Evolutionary conservation across 768 basidiomycete genomes (phyloP).

Genomic region (Polyporus arcularius): DNA sequence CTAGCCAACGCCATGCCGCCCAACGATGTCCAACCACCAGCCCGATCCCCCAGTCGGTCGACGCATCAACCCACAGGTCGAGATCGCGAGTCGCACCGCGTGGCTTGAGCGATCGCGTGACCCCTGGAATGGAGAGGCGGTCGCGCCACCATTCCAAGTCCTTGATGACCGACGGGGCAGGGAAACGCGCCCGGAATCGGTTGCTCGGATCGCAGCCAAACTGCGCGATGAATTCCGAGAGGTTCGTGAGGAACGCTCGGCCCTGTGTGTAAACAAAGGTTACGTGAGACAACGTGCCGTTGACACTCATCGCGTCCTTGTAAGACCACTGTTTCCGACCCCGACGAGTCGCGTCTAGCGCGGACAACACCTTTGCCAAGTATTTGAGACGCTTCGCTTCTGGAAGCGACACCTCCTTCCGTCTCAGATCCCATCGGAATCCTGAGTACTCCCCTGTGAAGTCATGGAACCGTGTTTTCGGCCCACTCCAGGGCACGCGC

Average conservation of each 20-base stretch:
- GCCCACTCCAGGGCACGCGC: slow-evolving; percentile 26
- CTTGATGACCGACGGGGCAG: slow-evolving; percentile 25
- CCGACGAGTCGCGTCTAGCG: slow-evolving; percentile 10
- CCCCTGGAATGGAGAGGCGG: background rate
- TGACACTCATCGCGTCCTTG: slow-evolving; percentile 24
- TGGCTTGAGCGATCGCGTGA: background rate
- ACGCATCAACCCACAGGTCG: background rate
- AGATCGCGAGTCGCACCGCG: background rate
- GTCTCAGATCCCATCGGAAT: slow-evolving; percentile 32
- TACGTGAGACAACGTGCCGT: slow-evolving; percentile 37
- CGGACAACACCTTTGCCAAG: slow-evolving; percentile 8
- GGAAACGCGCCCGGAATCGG: slow-evolving; percentile 13
- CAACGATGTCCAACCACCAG: background rate
- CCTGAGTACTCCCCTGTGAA: slow-evolving; percentile 27
- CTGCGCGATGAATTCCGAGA: slow-evolving; percentile 27
- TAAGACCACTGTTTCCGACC: slow-evolving; percentile 5
- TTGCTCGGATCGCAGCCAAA: slow-evolving; percentile 6
- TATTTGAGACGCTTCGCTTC: slow-evolving; percentile 31
- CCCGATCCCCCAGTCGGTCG: background rate
- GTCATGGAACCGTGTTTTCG: slow-evolving; percentile 24
- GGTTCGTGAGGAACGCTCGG: slow-evolving; percentile 26
- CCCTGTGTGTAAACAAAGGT: slow-evolving; percentile 33
- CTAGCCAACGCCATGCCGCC: background rate
- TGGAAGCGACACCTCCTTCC: slow-evolving; percentile 31
- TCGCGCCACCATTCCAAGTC: slow-evolving; percentile 39